Base-by-base conservation (phyloP, 2,329 filamentous ascomycete genomes). In the Trichothecium sympodiale region DNA sequence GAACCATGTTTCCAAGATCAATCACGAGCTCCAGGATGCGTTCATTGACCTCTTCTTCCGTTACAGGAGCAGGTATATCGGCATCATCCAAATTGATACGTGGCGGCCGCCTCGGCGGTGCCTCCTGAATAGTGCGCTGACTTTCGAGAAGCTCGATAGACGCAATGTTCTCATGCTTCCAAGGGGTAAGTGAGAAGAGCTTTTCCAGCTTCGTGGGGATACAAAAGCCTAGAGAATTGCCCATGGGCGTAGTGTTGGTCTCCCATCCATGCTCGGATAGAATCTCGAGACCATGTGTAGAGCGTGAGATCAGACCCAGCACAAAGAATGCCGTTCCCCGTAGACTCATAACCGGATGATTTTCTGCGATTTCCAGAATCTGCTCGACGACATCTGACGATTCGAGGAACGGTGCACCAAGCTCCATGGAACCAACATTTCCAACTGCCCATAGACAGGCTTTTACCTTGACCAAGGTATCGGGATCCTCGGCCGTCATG, bases 271-370 rank as follows among this genome's bases (percentile, higher is more conserved):
- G 71, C 50, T 94, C 85, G 1, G 82, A 80, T 12, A 98, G 62
- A 39, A 96, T 94, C 55, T 94, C 86, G 17, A 96, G 74, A 1
- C 91, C 91, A 50, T 95, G 89, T 8, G 87, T 70, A 35, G 89
- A 96, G 36, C 91, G 74, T 2, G 88, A 95, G 37, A 98, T 89
- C 38, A 98, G 64, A 0, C 91, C 91, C 0, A 98, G 64, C 1
- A 95, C 91, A 50, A 95, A 98, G 58, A 96, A 96, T 1, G 91
- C 91, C 1, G 93, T 98, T 27, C 93, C 91, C 31, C 93, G 75
- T 48, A 98, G 69, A 39, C 86, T 94, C 77, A 98, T 81, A 34
- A 98, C 83, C 46, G 88, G 79, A 29, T 91, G 88, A 18, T 69
- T 66, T 55, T 94, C 85, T 1, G 91, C 91, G 52, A 98, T 95